These are phyloP conservation scores for Apiospora saccharicola DNA, from an alignment of 2,329 filamentous ascomycete species.

Conservation along the genomic window DNA sequence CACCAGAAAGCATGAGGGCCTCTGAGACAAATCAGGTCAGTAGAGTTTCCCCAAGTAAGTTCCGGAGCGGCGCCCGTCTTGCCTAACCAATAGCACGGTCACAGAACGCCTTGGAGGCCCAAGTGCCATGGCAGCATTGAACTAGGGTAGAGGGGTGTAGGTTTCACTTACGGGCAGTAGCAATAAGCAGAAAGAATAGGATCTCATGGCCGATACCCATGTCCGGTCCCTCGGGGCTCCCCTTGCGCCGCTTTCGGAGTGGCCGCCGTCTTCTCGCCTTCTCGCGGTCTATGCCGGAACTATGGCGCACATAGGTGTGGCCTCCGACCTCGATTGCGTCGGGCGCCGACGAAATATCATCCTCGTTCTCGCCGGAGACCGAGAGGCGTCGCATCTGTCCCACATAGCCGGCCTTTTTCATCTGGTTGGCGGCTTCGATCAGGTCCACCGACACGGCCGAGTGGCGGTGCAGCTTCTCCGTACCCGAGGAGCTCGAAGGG, in stretches of 20 bases:
- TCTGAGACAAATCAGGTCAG: constrained; percentile 10
- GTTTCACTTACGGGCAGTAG: constrained; percentile 20
- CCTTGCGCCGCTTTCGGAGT: constrained; percentile 8
- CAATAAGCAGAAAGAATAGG: constrained; percentile 20
- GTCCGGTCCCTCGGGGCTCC: constrained; percentile 14
- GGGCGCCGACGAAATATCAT: not conserved
- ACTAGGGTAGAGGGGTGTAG: not conserved
- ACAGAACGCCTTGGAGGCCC: not conserved
- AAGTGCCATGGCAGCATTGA: not conserved
- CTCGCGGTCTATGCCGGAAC: not conserved
- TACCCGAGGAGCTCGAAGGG: not conserved
- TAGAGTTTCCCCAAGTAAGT: too few species aligned
- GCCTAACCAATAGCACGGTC: not conserved
- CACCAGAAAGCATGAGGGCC: constrained; percentile 23
- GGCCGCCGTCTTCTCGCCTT: not conserved
- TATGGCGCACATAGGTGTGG: constrained; percentile 21
- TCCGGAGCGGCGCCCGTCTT: not conserved
- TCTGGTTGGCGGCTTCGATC: constrained; percentile 18
- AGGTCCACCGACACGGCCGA: constrained; percentile 12
- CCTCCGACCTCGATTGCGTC: constrained; percentile 19
- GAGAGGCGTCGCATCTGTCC: constrained; percentile 10
- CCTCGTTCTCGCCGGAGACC: not conserved
- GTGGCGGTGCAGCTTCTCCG: not conserved
- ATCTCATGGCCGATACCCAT: constrained; percentile 14
- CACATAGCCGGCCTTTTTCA: constrained; percentile 4